phyloP scores from a whole-genome alignment of 768 basidiomycete genomes.

The Pleurotus ostreatus region DNA sequence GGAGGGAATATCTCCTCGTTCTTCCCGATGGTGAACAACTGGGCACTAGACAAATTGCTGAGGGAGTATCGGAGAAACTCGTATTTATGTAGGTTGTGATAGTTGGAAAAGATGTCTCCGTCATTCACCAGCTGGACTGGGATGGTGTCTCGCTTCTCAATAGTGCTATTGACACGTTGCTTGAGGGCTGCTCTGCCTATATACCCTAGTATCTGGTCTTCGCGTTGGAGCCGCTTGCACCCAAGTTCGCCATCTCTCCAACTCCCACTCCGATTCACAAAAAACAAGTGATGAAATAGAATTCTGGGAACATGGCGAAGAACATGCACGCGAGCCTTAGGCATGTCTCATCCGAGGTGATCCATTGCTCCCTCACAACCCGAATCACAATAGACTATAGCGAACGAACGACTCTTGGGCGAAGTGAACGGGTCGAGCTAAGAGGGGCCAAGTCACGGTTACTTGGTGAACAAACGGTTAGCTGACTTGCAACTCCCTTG shows the following conservation, averaged over 20 bases:
- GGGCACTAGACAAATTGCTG: neutral
- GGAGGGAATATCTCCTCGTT: neutral
- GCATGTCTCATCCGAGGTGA: too few species aligned
- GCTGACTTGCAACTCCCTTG: too few species aligned
- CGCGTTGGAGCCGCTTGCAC: slow-evolving; percentile 16
- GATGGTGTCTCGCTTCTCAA: slow-evolving; percentile 18
- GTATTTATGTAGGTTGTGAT: neutral
- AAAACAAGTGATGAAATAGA: too few species aligned
- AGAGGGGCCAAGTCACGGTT: too few species aligned
- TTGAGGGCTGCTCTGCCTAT: slow-evolving; percentile 23
- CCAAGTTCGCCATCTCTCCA: slow-evolving; percentile 14
- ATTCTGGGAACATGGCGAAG: too few species aligned
- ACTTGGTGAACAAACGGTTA: too few species aligned
- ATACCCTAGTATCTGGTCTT: slow-evolving; percentile 23
- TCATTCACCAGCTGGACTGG: neutral
- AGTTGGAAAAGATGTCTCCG: neutral
- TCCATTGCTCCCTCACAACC: too few species aligned
- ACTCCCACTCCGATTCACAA: too few species aligned
- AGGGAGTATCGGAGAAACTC: neutral
- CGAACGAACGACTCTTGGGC: too few species aligned
- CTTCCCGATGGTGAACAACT: neutral
- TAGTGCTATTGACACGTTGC: slow-evolving; percentile 23
- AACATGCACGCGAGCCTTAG: too few species aligned
- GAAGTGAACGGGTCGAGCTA: too few species aligned
- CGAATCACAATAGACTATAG: too few species aligned